phyloP scores from a whole-genome alignment of 129 eudicot genomes.

The Deinandra increscens region DNA sequence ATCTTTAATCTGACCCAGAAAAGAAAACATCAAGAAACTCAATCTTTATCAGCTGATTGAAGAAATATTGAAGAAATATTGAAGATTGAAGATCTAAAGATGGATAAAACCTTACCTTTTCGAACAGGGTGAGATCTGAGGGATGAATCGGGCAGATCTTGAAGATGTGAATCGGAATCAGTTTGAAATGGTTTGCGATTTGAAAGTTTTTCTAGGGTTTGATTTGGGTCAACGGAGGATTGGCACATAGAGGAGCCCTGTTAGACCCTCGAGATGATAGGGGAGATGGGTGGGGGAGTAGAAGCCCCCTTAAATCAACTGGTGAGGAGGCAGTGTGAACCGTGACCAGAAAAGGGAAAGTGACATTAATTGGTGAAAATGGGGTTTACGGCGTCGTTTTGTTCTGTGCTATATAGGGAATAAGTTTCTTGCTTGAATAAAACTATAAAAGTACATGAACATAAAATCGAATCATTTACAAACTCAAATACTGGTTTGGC shows the following conservation, averaged over 20 bases:
- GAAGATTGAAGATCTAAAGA: slow-evolving; percentile 11
- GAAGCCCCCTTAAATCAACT: slow-evolving; percentile 41
- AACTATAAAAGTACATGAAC: too few relatives aligned
- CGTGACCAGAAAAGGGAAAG: neutral
- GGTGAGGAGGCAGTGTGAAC: neutral
- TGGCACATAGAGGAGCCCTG: slow-evolving; percentile 11
- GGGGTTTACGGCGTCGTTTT: slow-evolving; percentile 8
- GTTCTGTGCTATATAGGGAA: too few relatives aligned
- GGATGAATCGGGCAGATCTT: slow-evolving; percentile 43
- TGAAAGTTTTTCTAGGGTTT: slow-evolving; percentile 6
- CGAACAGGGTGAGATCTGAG: slow-evolving; percentile 26
- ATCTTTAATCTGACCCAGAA: slow-evolving; percentile 15
- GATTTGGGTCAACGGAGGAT: slow-evolving; percentile 41
- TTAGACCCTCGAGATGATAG: slow-evolving; percentile 21
- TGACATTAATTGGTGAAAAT: neutral
- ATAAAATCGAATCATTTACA: too few relatives aligned
- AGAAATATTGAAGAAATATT: slow-evolving; percentile 16
- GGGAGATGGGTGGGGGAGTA: slow-evolving; percentile 25
- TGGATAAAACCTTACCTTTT: slow-evolving; percentile 42
- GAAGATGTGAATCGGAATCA: slow-evolving; percentile 19
- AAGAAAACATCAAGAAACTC: slow-evolving; percentile 19
- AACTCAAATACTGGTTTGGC: too few relatives aligned
- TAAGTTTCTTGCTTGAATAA: too few relatives aligned
- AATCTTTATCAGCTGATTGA: slow-evolving; percentile 1
- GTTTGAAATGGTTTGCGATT: slow-evolving; percentile 22